Conservation (phyloP, 2,329 filamentous ascomycete species). For the Xylariaceae sp. region DNA sequence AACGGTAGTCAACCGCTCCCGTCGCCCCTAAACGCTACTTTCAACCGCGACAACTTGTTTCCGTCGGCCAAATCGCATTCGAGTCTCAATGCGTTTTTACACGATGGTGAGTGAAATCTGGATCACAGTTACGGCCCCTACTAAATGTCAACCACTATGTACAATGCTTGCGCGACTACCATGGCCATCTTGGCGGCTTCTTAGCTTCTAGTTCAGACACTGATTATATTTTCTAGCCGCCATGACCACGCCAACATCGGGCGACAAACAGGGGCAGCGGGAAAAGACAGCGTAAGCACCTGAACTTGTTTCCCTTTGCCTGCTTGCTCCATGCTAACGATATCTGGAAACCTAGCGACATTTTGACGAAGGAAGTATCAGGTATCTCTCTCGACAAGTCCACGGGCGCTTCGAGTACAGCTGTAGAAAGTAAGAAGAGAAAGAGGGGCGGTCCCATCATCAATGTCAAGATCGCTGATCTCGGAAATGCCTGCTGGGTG, state of each 20-base stretch:
- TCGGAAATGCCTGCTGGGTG: conserved; percentile 98
- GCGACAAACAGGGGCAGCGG: conserved; percentile 71
- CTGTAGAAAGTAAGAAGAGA: conserved; percentile 62
- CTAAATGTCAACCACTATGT: background rate
- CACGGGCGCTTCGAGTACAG: conserved; percentile 36
- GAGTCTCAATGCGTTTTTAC: conserved; percentile 80
- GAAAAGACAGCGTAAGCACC: conserved; percentile 86
- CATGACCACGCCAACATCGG: conserved; percentile 49
- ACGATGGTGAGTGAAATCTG: conserved; percentile 57
- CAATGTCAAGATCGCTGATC: conserved; percentile 97
- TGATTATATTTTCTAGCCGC: conserved; percentile 18
- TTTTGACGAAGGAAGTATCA: conserved; percentile 88
- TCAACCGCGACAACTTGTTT: conserved; percentile 73
- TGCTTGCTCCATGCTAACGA: conserved; percentile 11
- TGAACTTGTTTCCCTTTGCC: background rate
- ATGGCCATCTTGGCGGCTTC: background rate
- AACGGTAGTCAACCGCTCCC: conserved; percentile 95
- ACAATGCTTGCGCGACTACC: background rate
- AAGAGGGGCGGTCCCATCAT: conserved; percentile 62
- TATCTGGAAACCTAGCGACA: conserved; percentile 54
- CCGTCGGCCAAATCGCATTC: conserved; percentile 59
- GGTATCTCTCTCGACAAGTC: conserved; percentile 87
- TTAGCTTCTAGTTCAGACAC: conserved; percentile 23
- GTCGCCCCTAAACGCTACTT: conserved; percentile 88
- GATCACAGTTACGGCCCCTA: background rate